Conservation (phyloP, 495 filamentous ascomycete species). For the Tuber magnatum region DNA sequence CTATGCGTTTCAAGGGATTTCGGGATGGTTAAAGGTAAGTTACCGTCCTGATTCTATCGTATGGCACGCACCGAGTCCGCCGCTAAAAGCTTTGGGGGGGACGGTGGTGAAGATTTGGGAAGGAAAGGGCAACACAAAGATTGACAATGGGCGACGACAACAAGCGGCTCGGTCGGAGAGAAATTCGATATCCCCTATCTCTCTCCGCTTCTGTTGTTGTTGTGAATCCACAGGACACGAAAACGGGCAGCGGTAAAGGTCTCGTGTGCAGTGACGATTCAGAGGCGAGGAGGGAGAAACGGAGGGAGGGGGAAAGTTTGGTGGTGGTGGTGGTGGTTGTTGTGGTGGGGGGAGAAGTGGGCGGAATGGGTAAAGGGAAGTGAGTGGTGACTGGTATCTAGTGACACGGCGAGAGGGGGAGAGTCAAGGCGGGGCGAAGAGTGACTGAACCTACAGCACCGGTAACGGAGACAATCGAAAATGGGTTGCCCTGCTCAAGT, state of each 20-base stretch:
- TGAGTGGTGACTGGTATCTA: neutral
- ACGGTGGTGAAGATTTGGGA: neutral
- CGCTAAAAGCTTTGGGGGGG: neutral
- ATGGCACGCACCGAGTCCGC: neutral
- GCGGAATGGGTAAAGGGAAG: constrained; percentile 18
- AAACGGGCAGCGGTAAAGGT: neutral
- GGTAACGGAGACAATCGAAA: neutral
- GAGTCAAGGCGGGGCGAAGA: constrained; percentile 32
- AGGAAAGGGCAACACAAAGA: neutral
- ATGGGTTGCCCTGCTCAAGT: neutral
- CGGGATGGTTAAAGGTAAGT: neutral
- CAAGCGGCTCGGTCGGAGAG: neutral
- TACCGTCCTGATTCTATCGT: neutral
- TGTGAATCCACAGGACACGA: neutral
- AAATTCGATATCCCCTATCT: neutral
- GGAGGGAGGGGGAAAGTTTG: constrained; percentile 14
- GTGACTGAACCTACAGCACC: constrained; percentile 9
- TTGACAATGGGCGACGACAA: neutral
- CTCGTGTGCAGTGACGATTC: neutral
- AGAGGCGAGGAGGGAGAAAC: constrained; percentile 14
- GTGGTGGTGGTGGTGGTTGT: constrained; percentile 24
- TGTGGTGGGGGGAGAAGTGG: constrained; percentile 13
- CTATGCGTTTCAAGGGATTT: neutral
- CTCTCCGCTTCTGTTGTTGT: neutral
- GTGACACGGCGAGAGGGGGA: constrained; percentile 17